Evolutionary conservation across 2,329 filamentous ascomycete species (phyloP), one percentile per base, ranked within the genome.

Genomic region (Scedosporium apiospermum): DNA sequence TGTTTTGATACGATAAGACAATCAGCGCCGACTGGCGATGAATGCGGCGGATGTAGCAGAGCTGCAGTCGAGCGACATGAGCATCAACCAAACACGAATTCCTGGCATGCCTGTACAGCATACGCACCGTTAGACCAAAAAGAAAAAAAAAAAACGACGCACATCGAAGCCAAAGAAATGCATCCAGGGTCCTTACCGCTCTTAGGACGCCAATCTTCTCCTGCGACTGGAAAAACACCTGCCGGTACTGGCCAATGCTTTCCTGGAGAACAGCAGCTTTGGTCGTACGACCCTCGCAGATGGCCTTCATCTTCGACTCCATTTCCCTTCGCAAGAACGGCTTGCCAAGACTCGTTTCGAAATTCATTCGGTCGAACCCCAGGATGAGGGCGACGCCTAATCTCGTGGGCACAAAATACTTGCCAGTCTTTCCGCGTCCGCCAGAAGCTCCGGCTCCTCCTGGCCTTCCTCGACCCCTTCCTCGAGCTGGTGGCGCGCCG

Each of bases 241-340:
- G 86, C 60, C 88, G 86, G 73, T 98, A 99, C 77, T 95, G 91
- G 65, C 88, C 84, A 63, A 99, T 79, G 71, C 89, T 96, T 73
- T 96, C 88, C 62, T 87, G 82, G 51, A 99, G 82, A 57, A 99
- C 90, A 21, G 85, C 83, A 62, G 84, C 82, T 69, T 86, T 88
- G 41, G 88, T 90, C 66, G 86, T 89, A 60, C 84, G 86, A 27
- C 95, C 95, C 64, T 93, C 92, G 75, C 95, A 98, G 63, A 99
- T 97, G 63, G 90, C 91, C 72, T 93, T 95, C 93, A 99, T 97
- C 73, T 92, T 91, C 65, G 91, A 77, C 75, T 99, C 95, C 91
- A 97, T 97, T 80, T 99, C 92, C 75, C 98, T 98, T 63, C 95
- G 88, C 64, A 99, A 78, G 72, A 98, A 98, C 0, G 95, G 95